phyloP scores from a whole-genome alignment of 345 rosid species.

The Sonneratia alba region DNA sequence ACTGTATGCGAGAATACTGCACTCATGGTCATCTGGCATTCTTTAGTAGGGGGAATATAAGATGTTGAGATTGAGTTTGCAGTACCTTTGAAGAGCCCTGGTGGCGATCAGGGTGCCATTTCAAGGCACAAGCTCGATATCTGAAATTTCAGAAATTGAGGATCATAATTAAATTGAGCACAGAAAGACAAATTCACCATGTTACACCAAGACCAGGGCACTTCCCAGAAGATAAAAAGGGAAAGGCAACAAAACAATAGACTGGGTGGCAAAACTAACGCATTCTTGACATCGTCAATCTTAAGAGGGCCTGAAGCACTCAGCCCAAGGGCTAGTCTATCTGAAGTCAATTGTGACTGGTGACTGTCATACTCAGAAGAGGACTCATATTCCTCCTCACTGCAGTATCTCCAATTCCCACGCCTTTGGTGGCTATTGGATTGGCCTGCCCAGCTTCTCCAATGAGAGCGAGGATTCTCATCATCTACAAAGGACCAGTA shows the following conservation, averaged over 20 bases:
- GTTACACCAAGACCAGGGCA: not conserved
- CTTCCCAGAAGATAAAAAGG: not conserved
- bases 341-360: conserved; percentile 38
- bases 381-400: conserved; percentile 49
- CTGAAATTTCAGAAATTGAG: conserved; percentile 20
- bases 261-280: conserved; percentile 38
- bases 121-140: conserved; percentile 72
- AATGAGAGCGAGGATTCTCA: conserved; percentile 23
- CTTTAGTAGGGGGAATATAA: not conserved
- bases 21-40: not conserved
- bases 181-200: not conserved
- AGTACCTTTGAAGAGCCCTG: conserved; percentile 71
- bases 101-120: conserved; percentile 97
- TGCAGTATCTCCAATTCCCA: conserved; percentile 30
- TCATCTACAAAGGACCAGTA: conserved; percentile 62
- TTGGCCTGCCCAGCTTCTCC: conserved; percentile 31
- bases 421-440: conserved; percentile 29
- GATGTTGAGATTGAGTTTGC: not conserved
- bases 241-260: not conserved
- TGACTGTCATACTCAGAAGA: conserved; percentile 40
- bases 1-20: not conserved
- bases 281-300: conserved; percentile 68
- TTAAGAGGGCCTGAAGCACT: conserved; percentile 64
- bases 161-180: not conserved
- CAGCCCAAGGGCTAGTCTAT: conserved; percentile 75